Conservation (phyloP, 2,329 filamentous ascomycete genomes). For the Penicillium sp. region DNA sequence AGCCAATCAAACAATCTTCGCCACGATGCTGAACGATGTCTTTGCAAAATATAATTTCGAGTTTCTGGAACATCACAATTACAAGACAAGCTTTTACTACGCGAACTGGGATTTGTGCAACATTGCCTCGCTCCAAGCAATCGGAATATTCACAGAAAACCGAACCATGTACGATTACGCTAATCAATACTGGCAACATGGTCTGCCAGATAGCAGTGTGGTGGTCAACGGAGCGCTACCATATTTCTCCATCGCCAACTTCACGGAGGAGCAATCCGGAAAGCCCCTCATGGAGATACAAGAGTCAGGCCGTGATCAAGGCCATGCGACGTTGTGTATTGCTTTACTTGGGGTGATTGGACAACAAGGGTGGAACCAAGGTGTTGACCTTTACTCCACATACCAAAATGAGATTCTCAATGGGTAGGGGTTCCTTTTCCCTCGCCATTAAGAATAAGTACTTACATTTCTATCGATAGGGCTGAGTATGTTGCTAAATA, state of each 20-base stretch:
- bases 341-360: conserved; percentile 43
- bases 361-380: conserved; percentile 47
- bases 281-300: conserved; percentile 18
- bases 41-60: conserved; percentile 43
- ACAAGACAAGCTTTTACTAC: conserved; percentile 41
- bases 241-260: conserved; percentile 13
- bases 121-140: conserved; percentile 42
- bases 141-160: conserved; percentile 47
- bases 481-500: conserved; percentile 36
- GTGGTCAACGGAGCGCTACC: too few species aligned
- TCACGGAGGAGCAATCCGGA: conserved; percentile 30
- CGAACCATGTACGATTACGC: conserved; percentile 42
- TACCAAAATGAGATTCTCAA: not conserved
- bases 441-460: too few species aligned
- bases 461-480: not conserved
- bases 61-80: conserved; percentile 44
- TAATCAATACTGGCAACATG: conserved; percentile 31
- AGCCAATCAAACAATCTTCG: conserved; percentile 21
- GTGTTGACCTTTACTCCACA: conserved; percentile 36
- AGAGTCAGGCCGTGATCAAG: conserved; percentile 49
- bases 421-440: not conserved
- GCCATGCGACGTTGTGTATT: conserved; percentile 45
- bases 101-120: conserved; percentile 52
- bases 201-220: too few species aligned
- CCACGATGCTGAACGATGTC: conserved; percentile 35